Conservation (phyloP, 2,329 filamentous ascomycete genomes). For the Talaromyces sp. region DNA sequence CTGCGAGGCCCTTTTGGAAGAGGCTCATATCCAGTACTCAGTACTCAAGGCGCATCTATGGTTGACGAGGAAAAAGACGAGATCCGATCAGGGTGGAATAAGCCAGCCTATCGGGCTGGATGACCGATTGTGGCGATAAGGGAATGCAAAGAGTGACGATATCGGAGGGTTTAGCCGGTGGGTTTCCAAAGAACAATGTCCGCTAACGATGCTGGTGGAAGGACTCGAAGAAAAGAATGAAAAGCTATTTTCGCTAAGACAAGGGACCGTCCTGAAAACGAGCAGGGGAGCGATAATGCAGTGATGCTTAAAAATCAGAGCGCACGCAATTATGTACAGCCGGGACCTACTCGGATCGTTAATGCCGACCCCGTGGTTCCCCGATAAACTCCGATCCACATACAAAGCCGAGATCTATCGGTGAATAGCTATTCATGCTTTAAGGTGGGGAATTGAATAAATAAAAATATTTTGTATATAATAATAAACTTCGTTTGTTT, state of each 20-base stretch:
- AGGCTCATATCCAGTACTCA: constrained; percentile 19
- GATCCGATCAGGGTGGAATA: neutral
- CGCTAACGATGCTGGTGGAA: neutral
- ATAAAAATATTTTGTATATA: neutral
- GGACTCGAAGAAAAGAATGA: neutral
- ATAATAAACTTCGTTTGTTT: neutral
- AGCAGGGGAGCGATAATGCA: neutral
- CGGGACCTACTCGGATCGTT: constrained; percentile 14
- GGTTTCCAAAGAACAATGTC: neutral
- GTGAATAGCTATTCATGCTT: neutral
- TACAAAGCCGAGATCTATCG: neutral
- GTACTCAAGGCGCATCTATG: constrained; percentile 8
- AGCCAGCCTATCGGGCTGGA: neutral
- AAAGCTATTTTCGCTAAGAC: neutral
- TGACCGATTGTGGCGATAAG: constrained; percentile 24
- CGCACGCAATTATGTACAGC: neutral
- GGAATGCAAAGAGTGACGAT: constrained; percentile 9
- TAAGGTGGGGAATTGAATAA: neutral
- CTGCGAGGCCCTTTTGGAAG: constrained; percentile 17
- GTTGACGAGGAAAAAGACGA: neutral
- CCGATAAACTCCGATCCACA: constrained; percentile 10
- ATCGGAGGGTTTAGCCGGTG: neutral
- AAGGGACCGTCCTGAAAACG: neutral
- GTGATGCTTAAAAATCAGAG: constrained; percentile 20
- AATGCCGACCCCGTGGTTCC: constrained; percentile 9